Percentiles rank a stretch among this genome's conserved stretches.
These are phyloP conservation scores for Zea luxurians DNA, from an alignment of 176 grass and related monocot genomes.

Conservation along the genomic window DNA sequence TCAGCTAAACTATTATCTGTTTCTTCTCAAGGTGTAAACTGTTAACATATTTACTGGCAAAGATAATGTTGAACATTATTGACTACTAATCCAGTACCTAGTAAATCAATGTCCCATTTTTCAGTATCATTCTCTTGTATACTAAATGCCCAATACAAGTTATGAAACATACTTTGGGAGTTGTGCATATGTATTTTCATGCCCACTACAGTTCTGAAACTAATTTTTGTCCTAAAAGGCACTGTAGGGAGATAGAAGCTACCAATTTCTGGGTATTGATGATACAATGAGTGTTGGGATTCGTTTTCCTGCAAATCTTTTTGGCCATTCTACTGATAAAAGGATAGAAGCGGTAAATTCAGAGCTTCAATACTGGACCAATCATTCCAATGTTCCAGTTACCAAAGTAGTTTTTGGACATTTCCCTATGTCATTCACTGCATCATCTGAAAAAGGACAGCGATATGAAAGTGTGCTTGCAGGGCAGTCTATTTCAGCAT, in stretches of 20 bases:
- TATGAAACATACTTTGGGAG: conserved; percentile 3
- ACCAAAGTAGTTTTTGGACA: conserved; percentile 81
- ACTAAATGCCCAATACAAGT: neutral
- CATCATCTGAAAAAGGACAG: conserved; percentile 50
- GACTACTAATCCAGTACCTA: neutral
- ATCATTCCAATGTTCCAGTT: conserved; percentile 46
- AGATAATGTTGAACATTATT: conserved; percentile 21
- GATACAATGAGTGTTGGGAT: conserved; percentile 78
- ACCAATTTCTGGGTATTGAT: conserved; percentile 86
- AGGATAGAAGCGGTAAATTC: conserved; percentile 59
- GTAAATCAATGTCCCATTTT: conserved; percentile 8
- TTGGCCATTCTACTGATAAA: conserved; percentile 76
- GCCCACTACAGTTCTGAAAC: conserved; percentile 31
- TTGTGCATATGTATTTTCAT: conserved; percentile 22
- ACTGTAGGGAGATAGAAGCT: conserved; percentile 76
- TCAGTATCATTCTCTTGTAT: neutral
- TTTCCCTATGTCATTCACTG: conserved; percentile 85
- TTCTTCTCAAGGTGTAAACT: conserved; percentile 22
- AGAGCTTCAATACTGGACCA: conserved; percentile 61
- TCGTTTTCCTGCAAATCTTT: conserved; percentile 82
- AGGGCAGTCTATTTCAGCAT: conserved; percentile 62
- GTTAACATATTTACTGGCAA: conserved; percentile 29
- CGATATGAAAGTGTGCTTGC: conserved; percentile 69
- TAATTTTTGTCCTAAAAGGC: conserved; percentile 56
- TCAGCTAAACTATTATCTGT: neutral